Conservation (phyloP, 257 asterid species). For the Orobanche coerulescens region DNA sequence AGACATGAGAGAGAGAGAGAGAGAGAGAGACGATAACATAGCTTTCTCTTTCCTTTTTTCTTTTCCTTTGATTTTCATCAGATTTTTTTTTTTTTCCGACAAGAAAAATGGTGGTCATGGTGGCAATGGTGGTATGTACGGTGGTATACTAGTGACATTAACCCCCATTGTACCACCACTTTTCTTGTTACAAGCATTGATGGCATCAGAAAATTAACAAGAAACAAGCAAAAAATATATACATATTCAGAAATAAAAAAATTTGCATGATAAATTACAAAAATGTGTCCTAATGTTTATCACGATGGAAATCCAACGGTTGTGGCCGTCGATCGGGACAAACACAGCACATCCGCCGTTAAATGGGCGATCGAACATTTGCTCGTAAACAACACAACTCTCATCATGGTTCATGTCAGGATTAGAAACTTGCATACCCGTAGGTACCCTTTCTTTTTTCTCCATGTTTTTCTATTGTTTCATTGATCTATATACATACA, state of each 20-base stretch:
- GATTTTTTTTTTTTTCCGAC: not conserved
- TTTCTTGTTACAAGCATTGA: not conserved
- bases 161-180: conserved; percentile 21
- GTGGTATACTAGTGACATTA: not conserved
- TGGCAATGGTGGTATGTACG: conserved; percentile 13
- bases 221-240: not conserved
- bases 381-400: conserved; percentile 23
- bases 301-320: conserved; percentile 23
- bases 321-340: conserved; percentile 52
- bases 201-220: not conserved
- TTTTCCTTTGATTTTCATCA: not conserved
- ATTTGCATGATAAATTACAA: not conserved
- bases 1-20: too few relatives aligned
- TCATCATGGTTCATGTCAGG: conserved; percentile 39
- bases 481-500: not conserved
- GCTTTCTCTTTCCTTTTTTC: not conserved
- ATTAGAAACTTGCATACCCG: conserved; percentile 28
- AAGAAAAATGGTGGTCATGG: conserved; percentile 15
- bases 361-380: conserved; percentile 54
- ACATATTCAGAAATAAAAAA: conserved; percentile 4
- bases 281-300: conserved; percentile 18
- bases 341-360: conserved; percentile 43
- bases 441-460: conserved; percentile 31
- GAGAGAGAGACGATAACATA: not conserved
- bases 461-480: not conserved